Base-by-base conservation (phyloP, 2,329 filamentous ascomycete species). In the Calonectria fujianensis region DNA sequence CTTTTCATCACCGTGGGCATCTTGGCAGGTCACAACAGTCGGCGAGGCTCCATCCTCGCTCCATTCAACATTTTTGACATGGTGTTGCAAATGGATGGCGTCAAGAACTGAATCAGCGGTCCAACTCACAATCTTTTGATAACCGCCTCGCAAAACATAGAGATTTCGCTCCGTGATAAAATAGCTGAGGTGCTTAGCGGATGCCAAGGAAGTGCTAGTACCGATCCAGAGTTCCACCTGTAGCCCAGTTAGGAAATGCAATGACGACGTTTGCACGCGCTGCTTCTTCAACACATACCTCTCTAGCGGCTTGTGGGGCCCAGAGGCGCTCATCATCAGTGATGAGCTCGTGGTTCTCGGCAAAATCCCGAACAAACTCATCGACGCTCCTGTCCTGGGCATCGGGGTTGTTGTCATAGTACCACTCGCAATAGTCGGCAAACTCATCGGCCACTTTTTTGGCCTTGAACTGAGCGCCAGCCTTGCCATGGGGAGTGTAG, bases 401-500 rank as follows among this genome's bases (percentile, higher is more conserved):
- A 31, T 74, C 29, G n/a, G 37, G 35, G n/a, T 74, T 27, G 50
- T 66, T 69, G 9, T 51, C 41, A 20, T 70, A 74, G 24, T 66
- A 61, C 66, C 67, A 70, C 37, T 65, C 66, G 54, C 70, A 73
- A 20, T 74, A 74, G 72, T 74, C 72, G 59, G 67, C 66, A 31
- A 74, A 74, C 66, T 74, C 72, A 29, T 70, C 72, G 31, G 66
- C 67, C 48, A 74, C 72, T 18, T 74, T 74, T 29, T 69, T 70
- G 59, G 72, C 72, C 59, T 74, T 74, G 72, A 74, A 74, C 51
- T 74, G 72, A 59, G 72, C 57, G 48, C 72, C 72, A 31, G 72
- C 66, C 16, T 69, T 69, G 6, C 72, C 72, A 13, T 70, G 51
- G 6, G 66, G 57, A 11, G 72, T 74, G 51, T 70, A 74, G 51